Evolutionary conservation across 1,139 yeast genomes (phyloP), one percentile per base, ranked within the genome.

Genomic region (Yamadazyma sp.): DNA sequence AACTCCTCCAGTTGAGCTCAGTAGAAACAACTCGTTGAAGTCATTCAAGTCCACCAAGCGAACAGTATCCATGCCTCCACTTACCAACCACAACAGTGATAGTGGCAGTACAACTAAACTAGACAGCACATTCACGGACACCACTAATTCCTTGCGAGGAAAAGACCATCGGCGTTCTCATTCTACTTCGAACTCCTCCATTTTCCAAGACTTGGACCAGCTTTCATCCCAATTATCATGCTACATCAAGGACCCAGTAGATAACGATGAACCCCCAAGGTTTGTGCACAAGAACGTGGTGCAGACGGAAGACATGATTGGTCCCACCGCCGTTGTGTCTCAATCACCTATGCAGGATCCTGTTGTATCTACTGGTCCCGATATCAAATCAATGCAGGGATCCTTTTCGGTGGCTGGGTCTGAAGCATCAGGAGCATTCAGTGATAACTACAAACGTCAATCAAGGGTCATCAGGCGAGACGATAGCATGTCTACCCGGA

Each of bases 221-320:
- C 48, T 65, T 25, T 57, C 67, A 1, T 56, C 60, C 34, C 64
- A 61, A 37, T 43, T 64, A n/a, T 54, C 64, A 4, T 48, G 56
- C 1, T 58, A 29, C 25, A 42, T 49, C 18, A 37, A 40, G 13
- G 40, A 46, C 24, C 47, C 47, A 7, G 14, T 17, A 2, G 29
- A 26, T 7, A 22, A 31, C 13, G 18, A 12, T 5, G 29, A 37
- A 12, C 41, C 39, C 17, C 48, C 38, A 3, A 37, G 42, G 29
- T 48, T 48, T 35, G 51, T 49, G 10, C 53, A 49, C 35, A 49
- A 49, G 31, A 49, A 49, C 24, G 41, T 49, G 9, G 29, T 27
- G 11, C 18, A 6, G 7, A 4, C 20, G 15, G 29, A 27, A 27
- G 29, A 27, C 6, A 27, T 27, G 29, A 18, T 27, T 15, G 29